Evolutionary conservation across 75 land plant genomes (phyloP).

Genomic region (Ceratopteris richardii): DNA sequence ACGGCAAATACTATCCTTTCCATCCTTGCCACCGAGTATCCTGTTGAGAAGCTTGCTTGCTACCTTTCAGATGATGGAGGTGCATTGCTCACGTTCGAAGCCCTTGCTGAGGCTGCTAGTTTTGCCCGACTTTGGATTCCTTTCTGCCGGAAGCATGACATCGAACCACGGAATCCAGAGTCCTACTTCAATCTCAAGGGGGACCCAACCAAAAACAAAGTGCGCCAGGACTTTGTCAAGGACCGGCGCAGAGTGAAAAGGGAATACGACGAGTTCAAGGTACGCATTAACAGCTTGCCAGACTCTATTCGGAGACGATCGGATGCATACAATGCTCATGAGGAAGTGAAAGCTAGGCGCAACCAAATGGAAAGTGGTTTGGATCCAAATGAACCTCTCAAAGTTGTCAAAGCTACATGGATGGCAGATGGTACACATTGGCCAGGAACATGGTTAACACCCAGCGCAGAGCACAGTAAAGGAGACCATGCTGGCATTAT

Average conservation of each 20-base stretch:
- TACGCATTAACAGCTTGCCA: conserved; percentile 48
- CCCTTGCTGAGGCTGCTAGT: conserved; percentile 75
- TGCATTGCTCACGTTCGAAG: conserved; percentile 77
- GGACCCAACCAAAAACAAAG: conserved; percentile 56
- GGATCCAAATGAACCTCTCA: conserved; percentile 35
- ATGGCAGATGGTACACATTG: conserved; percentile 84
- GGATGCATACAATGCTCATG: no score
- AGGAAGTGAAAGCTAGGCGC: conserved; percentile 27
- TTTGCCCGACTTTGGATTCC: conserved; percentile 62
- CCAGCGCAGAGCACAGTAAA: conserved; percentile 33
- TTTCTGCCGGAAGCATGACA: conserved; percentile 47
- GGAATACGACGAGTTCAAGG: conserved; percentile 64
- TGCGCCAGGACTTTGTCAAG: no score
- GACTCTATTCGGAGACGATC: conserved; percentile 56
- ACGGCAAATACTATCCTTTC: no score
- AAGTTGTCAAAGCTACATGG: conserved; percentile 73
- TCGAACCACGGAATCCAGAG: no score
- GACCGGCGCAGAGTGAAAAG: conserved; percentile 53
- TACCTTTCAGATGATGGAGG: no score
- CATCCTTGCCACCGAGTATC: conserved; percentile 79
- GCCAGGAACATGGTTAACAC: conserved; percentile 63
- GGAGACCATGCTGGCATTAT: conserved; percentile 69
- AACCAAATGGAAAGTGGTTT: conserved; percentile 18
- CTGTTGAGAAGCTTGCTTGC: conserved; percentile 87
- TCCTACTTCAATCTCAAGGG: no score